phyloP scores from a whole-genome alignment of 78 protist genomes.

The Monosiga brevicollis region DNA sequence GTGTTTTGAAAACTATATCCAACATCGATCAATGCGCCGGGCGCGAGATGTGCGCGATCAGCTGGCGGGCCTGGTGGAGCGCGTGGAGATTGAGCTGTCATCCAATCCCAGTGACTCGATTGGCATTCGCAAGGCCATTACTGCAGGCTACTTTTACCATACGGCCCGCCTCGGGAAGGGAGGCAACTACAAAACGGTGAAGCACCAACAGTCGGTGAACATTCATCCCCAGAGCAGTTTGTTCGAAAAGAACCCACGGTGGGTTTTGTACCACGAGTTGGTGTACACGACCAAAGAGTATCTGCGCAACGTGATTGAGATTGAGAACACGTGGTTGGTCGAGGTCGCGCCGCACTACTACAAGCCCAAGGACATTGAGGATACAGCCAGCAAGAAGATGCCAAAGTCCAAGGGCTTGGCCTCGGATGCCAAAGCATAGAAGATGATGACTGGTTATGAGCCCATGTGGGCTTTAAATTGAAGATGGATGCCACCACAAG shows the following conservation, averaged over 20 bases:
- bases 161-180: conserved; percentile 40
- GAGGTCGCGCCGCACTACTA: conserved; percentile 97
- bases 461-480: too few species aligned
- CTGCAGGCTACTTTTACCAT: conserved; percentile 85
- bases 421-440: neutral
- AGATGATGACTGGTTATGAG: too few species aligned
- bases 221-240: conserved; percentile 69
- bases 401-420: conserved; percentile 32
- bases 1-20: conserved; percentile 92
- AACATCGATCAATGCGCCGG: conserved; percentile 74
- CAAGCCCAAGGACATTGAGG: conserved; percentile 45
- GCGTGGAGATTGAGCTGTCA: conserved; percentile 63
- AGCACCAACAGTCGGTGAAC: conserved; percentile 30
- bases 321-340: conserved; percentile 86
- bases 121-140: conserved; percentile 67
- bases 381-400: conserved; percentile 37
- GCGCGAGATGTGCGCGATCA: conserved; percentile 93
- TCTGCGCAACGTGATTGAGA: conserved; percentile 88
- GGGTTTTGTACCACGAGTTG: conserved; percentile 87
- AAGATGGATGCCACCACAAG: too few species aligned
- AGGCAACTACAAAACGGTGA: conserved; percentile 59
- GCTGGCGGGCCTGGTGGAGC: conserved; percentile 61
- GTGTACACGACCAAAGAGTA: conserved; percentile 75
- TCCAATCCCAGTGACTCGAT: conserved; percentile 15
- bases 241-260: conserved; percentile 38